Conservation (phyloP, 805 yeast species). For the Kluyveromyces aestuarii region DNA sequence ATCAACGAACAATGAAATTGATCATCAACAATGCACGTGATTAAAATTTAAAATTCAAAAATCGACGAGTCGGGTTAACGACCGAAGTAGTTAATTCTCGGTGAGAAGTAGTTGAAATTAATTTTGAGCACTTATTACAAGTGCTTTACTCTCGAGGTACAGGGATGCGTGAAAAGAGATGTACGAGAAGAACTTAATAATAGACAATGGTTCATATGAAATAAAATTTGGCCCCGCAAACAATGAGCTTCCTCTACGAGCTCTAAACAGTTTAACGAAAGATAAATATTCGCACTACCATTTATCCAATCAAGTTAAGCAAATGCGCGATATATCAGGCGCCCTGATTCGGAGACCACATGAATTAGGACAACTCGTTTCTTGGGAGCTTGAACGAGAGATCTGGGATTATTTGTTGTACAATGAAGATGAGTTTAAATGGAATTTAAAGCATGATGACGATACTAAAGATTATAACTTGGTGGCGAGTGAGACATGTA, state of each 20-base stretch:
- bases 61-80: too few species aligned
- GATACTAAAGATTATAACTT: slow-evolving; percentile 46
- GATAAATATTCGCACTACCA: slow-evolving; percentile 68
- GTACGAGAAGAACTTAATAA: slow-evolving; percentile 35
- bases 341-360: slow-evolving; percentile 70
- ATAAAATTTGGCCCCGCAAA: slow-evolving; percentile 55
- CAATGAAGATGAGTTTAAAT: slow-evolving; percentile 33
- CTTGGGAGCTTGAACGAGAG: slow-evolving; percentile 85
- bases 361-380: slow-evolving; percentile 79
- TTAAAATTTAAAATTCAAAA: too few species aligned
- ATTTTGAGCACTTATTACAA: too few species aligned
- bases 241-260: slow-evolving; percentile 35
- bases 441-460: slow-evolving; percentile 21
- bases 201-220: slow-evolving; percentile 87
- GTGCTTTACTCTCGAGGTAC: too few species aligned
- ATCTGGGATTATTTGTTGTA: slow-evolving; percentile 79
- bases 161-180: slow-evolving; percentile 3
- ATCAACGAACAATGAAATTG: too few species aligned
- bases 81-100: too few species aligned
- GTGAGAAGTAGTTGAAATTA: too few species aligned
- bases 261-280: slow-evolving; percentile 63
- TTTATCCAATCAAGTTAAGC: slow-evolving; percentile 59
- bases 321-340: slow-evolving; percentile 66
- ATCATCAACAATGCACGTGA: too few species aligned
- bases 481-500: slow-evolving; percentile 71